Conservation (phyloP, 176 grass and related monocot species). For the Stipa capillata region DNA sequence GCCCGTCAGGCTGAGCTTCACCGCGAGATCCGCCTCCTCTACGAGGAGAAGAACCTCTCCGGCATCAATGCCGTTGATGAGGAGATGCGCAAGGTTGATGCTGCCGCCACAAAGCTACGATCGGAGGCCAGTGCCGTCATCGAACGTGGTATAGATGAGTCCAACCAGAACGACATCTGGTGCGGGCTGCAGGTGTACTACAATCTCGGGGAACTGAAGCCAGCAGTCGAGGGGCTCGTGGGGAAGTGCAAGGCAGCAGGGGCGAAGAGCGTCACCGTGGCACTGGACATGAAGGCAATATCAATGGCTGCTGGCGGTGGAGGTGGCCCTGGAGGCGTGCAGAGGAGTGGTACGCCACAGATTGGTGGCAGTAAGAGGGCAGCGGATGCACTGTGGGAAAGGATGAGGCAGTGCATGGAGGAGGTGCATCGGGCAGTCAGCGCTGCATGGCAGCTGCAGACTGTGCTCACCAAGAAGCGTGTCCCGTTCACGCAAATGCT, state of each 20-base stretch:
- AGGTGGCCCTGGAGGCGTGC: constrained; percentile 85
- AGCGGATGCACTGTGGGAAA: constrained; percentile 78
- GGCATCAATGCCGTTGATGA: constrained; percentile 83
- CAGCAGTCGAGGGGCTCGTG: constrained; percentile 68
- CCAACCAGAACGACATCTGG: constrained; percentile 98
- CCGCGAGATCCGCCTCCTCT: constrained; percentile 77
- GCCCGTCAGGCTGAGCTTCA: constrained; percentile 83
- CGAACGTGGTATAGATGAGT: constrained; percentile 61
- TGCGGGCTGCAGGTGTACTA: constrained; percentile 93
- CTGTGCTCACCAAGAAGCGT: constrained; percentile 90
- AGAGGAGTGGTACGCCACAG: constrained; percentile 93
- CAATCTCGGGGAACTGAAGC: constrained; percentile 86
- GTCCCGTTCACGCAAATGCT: constrained; percentile 92
- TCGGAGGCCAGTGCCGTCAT: constrained; percentile 63
- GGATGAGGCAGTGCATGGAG: constrained; percentile 92
- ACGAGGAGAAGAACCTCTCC: constrained; percentile 77
- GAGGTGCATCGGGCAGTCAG: constrained; percentile 64
- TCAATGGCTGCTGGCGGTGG: constrained; percentile 45
- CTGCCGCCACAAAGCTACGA: constrained; percentile 54
- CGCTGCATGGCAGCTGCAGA: constrained; percentile 89
- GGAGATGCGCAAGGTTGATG: constrained; percentile 74
- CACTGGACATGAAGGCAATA: constrained; percentile 95
- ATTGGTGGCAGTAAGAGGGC: constrained; percentile 90
- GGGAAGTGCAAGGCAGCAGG: constrained; percentile 61
- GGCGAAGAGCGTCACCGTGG: constrained; percentile 62